phyloP scores from a whole-genome alignment of 805 yeast species.

The Wickerhamomyces bovis region DNA sequence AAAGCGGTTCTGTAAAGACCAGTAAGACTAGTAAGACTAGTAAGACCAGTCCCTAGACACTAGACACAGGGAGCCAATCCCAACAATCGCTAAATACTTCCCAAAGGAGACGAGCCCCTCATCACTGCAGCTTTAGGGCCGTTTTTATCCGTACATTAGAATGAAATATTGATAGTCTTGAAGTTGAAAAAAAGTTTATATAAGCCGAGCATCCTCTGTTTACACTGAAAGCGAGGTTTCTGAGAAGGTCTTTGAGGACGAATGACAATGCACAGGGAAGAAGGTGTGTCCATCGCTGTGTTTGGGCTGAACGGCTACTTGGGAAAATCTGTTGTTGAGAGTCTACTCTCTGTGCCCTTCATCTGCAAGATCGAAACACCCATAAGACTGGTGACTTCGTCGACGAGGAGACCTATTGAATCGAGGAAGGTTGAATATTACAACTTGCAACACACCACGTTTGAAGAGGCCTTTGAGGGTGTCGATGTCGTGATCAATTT shows the following conservation, averaged over 20 bases:
- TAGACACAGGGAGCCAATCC: too few relatives aligned
- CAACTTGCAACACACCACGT: conserved; percentile 10
- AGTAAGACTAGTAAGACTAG: too few relatives aligned
- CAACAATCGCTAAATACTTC: too few relatives aligned
- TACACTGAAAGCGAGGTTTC: neutral
- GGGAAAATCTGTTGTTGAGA: conserved; percentile 41
- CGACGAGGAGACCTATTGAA: conserved; percentile 9
- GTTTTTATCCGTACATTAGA: neutral
- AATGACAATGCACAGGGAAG: neutral
- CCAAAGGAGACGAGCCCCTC: too few relatives aligned
- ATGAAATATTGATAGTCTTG: neutral
- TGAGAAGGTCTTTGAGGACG: neutral
- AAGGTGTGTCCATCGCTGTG: conserved; percentile 34
- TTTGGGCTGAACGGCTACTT: conserved; percentile 47
- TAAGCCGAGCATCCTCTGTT: neutral
- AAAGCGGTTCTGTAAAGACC: too few relatives aligned
- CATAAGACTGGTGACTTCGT: conserved; percentile 39
- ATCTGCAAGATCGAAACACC: conserved; percentile 39
- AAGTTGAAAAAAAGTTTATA: neutral
- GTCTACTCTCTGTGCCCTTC: conserved; percentile 38
- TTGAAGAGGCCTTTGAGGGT: conserved; percentile 36
- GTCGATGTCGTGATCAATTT: conserved; percentile 47
- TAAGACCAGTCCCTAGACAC: too few relatives aligned
- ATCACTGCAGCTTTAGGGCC: neutral
- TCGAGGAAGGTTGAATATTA: conserved; percentile 14